Evolutionary conservation across 2,329 filamentous ascomycete genomes (phyloP).

Genomic region (Xylaria sp.): DNA sequence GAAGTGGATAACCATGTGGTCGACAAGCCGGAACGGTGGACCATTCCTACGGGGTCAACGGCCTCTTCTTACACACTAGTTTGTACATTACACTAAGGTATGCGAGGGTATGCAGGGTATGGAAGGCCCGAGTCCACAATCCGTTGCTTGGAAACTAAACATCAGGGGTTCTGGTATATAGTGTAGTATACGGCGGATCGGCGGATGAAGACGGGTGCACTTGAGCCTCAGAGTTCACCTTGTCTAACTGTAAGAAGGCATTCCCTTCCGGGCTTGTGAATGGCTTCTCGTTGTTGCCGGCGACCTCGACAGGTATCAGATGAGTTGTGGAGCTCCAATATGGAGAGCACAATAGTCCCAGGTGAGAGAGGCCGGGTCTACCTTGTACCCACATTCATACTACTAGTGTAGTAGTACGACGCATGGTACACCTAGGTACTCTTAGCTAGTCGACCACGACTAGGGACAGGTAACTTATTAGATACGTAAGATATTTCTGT

Average conservation of each 20-base stretch:
- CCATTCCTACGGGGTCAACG: background rate
- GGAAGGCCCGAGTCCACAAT: background rate
- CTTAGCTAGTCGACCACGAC: background rate
- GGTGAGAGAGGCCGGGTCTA: background rate
- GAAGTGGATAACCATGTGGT: constrained; percentile 29
- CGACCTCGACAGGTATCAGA: background rate
- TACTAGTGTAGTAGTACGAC: background rate
- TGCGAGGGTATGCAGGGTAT: background rate
- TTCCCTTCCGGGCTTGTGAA: background rate
- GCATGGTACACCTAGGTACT: too few relatives aligned
- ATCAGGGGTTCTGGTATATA: background rate
- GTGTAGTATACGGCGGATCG: background rate
- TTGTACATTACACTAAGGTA: background rate
- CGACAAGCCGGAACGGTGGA: constrained; percentile 14
- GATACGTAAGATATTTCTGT: background rate
- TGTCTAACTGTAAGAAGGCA: background rate
- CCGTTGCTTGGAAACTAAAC: background rate
- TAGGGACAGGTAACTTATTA: too few relatives aligned
- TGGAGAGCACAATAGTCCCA: background rate
- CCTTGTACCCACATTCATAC: background rate
- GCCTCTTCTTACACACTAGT: background rate
- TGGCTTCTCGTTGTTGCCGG: background rate
- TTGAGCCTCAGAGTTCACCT: background rate
- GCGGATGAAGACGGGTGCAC: background rate
- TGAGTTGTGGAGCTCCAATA: constrained; percentile 9